These are phyloP conservation scores for Syzygium jambos DNA, from an alignment of 345 rosid species.

Conservation along the genomic window DNA sequence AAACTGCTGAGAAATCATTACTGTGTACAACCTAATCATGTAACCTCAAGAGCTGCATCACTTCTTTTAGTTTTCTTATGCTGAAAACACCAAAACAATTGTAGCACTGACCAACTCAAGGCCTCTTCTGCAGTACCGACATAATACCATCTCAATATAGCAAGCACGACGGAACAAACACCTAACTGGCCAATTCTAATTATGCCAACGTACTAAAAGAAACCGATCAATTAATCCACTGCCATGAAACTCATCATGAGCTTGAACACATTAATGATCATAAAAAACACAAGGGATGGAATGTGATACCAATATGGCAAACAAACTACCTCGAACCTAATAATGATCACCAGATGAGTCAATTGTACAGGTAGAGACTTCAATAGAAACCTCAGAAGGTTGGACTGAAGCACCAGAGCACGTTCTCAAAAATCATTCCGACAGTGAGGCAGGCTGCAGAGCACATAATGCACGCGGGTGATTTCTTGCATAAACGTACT, in stretches of 20 bases:
- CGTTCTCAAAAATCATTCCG: slow-evolving; percentile 1
- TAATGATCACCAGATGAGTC: neutral
- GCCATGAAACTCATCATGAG: neutral
- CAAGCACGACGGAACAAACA: neutral
- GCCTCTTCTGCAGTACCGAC: neutral
- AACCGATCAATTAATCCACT: neutral
- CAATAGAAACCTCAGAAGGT: neutral
- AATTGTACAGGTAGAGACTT: slow-evolving; percentile 2
- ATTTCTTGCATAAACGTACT: slow-evolving; percentile 1
- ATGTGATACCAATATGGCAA: neutral
- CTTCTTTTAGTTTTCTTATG: neutral
- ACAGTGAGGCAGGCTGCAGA: slow-evolving; percentile 1
- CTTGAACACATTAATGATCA: neutral
- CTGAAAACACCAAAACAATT: neutral
- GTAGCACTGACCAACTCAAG: neutral
- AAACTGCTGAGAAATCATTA: neutral
- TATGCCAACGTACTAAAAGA: neutral
- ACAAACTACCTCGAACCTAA: neutral
- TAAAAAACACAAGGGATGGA: neutral
- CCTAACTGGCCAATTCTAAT: neutral
- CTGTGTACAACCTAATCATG: neutral
- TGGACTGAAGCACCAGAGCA: neutral
- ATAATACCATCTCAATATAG: neutral
- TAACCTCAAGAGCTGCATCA: neutral
- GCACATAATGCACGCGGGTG: neutral